These are phyloP conservation scores for Catunica adiposa DNA, from an alignment of 2,329 filamentous ascomycete genomes.

Conservation along the genomic window DNA sequence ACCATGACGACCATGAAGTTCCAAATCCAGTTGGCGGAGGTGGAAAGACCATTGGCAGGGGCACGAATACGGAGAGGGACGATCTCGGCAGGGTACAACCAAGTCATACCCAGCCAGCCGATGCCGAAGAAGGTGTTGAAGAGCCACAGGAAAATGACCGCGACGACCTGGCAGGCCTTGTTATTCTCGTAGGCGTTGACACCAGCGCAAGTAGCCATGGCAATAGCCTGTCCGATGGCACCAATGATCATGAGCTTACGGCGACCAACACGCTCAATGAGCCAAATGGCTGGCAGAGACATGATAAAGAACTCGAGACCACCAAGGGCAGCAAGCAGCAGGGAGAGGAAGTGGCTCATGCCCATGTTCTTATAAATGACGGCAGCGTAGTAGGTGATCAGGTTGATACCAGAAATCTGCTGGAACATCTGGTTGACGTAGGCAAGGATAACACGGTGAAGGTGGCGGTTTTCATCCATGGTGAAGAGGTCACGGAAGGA, in stretches of 20 bases:
- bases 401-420: slow-evolving; percentile 46
- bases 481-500: slow-evolving; percentile 41
- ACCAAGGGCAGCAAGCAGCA: slow-evolving; percentile 27
- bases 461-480: slow-evolving; percentile 34
- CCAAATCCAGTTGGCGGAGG: slow-evolving; percentile 43
- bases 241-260: slow-evolving; percentile 58
- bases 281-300: slow-evolving; percentile 26
- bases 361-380: slow-evolving; percentile 36
- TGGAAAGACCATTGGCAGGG: slow-evolving; percentile 39
- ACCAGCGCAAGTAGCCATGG: slow-evolving; percentile 42
- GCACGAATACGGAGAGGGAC: slow-evolving; percentile 51
- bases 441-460: slow-evolving; percentile 42
- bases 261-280: slow-evolving; percentile 50
- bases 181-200: slow-evolving; percentile 21
- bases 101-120: slow-evolving; percentile 29
- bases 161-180: slow-evolving; percentile 37
- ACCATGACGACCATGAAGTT: slow-evolving; percentile 49
- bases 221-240: slow-evolving; percentile 39
- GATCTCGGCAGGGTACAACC: slow-evolving; percentile 51
- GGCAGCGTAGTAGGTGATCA: slow-evolving; percentile 46
- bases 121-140: slow-evolving; percentile 41
- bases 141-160: slow-evolving; percentile 51
- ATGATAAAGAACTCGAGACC: slow-evolving; percentile 40
- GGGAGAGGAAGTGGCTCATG: slow-evolving; percentile 36
- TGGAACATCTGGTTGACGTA: slow-evolving; percentile 48